phyloP scores from a whole-genome alignment of 2,329 filamentous ascomycete genomes.

The Fusarium stilboides region DNA sequence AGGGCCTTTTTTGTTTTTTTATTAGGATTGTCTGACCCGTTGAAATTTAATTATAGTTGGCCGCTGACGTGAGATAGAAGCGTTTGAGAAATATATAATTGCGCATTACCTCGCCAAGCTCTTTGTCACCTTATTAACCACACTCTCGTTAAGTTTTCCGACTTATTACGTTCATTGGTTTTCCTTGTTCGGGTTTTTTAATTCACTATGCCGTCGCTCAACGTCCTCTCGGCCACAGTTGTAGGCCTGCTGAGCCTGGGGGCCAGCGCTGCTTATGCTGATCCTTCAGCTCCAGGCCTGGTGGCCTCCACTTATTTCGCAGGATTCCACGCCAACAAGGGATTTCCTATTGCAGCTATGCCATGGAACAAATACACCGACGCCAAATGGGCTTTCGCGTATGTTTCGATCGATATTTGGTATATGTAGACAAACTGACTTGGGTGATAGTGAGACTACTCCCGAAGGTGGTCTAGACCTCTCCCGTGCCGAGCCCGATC shows the following conservation, averaged over 20 bases:
- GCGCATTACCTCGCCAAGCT: background rate
- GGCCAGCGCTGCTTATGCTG: background rate
- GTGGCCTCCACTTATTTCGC: slow-evolving; percentile 46
- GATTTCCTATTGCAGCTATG: slow-evolving; percentile 40
- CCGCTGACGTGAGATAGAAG: background rate
- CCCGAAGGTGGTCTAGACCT: slow-evolving; percentile 34
- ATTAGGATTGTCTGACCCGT: slow-evolving; percentile 1
- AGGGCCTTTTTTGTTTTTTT: background rate
- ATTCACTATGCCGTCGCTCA: slow-evolving; percentile 11
- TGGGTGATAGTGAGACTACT: slow-evolving; percentile 28
- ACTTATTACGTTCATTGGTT: slow-evolving; percentile 18
- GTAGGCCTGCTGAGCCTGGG: slow-evolving; percentile 32
- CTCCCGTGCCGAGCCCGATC: slow-evolving; percentile 24
- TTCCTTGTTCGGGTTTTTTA: background rate
- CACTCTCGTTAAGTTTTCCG: background rate
- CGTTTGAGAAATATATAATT: slow-evolving; percentile 13
- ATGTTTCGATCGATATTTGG: background rate
- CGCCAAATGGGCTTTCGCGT: slow-evolving; percentile 45
- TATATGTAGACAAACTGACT: slow-evolving; percentile 1
- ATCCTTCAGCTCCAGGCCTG: background rate
- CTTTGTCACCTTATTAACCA: background rate
- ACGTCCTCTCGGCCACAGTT: slow-evolving; percentile 27
- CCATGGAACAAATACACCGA: slow-evolving; percentile 44
- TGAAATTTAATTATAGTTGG: background rate
- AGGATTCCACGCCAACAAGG: slow-evolving; percentile 40